Percentiles rank a stretch among this genome's conserved stretches.
These are phyloP conservation scores for Musa beccarii DNA, from an alignment of 176 grass and related monocot genomes.

Conservation along the genomic window DNA sequence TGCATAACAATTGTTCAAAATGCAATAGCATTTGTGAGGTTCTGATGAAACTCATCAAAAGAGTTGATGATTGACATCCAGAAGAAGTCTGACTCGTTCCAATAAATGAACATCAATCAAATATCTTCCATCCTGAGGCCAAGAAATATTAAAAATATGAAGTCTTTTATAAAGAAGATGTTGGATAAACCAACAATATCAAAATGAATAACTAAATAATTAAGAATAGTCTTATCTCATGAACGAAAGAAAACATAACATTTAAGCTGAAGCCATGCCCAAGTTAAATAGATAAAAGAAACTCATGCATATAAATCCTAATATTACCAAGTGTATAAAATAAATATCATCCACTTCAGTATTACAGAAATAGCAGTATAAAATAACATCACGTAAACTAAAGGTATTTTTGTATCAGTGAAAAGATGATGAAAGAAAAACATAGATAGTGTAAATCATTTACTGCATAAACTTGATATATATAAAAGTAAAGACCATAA, in stretches of 20 bases:
- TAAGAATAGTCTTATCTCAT: neutral
- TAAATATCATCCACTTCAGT: no score
- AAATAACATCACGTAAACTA: neutral
- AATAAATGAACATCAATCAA: no score
- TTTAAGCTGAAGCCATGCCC: neutral
- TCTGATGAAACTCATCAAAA: no score
- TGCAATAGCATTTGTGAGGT: no score
- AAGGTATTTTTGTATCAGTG: neutral
- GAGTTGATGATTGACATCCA: no score
- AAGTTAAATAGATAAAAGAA: neutral
- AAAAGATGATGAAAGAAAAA: neutral
- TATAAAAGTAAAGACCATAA: neutral
- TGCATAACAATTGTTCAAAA: no score
- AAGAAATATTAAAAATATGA: no score
- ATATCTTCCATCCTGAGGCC: no score
- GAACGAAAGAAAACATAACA: neutral
- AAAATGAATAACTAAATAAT: neutral
- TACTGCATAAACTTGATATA: neutral
- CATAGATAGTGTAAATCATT: neutral
- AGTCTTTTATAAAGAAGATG: neutral
- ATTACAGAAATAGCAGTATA: no score
- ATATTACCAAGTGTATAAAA: neutral
- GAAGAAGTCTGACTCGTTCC: no score
- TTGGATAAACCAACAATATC: neutral
- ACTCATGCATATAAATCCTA: neutral